Percentiles rank a stretch among this genome's conserved stretches.
phyloP scores from a whole-genome alignment of 352 stramenopile genomes.

The Phytophthora macrochlamydospora region DNA sequence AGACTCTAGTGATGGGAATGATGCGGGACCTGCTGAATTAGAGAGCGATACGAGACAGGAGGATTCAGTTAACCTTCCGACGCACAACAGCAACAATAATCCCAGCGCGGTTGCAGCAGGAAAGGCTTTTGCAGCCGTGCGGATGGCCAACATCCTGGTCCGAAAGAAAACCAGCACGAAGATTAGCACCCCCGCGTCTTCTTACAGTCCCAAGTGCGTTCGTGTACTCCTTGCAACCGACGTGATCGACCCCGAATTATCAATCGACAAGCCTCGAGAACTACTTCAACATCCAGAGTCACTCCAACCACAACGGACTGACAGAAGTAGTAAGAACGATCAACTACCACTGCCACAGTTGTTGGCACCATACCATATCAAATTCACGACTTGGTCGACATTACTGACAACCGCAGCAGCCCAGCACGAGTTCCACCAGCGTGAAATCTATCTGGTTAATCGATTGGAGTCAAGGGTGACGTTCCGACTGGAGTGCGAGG shows the following conservation, averaged over 20 bases:
- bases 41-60: conserved; percentile 16
- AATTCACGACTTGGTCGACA: conserved; percentile 82
- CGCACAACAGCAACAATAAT: conserved; percentile 12
- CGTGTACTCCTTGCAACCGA: conserved; percentile 62
- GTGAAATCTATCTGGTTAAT: conserved; percentile 66
- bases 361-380: conserved; percentile 47
- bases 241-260: conserved; percentile 69
- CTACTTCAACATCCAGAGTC: conserved; percentile 18
- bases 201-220: conserved; percentile 52
- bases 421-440: conserved; percentile 53
- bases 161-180: conserved; percentile 20
- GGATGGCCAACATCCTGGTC: conserved; percentile 60
- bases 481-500: conserved; percentile 70
- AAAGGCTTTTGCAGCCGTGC: conserved; percentile 76
- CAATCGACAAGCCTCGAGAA: conserved; percentile 52
- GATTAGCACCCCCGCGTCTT: conserved; percentile 18
- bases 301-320: conserved; percentile 3
- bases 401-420: conserved; percentile 28
- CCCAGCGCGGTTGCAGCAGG: conserved; percentile 37
- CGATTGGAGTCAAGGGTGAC: conserved; percentile 59
- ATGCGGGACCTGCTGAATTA: background rate
- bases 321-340: conserved; percentile 1
- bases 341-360: background rate
- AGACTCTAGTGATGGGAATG: conserved; percentile 1
- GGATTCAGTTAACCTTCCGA: conserved; percentile 7